Evolutionary conservation across 2,329 filamentous ascomycete genomes (phyloP).

Genomic region (Paecilomyces niveus): DNA sequence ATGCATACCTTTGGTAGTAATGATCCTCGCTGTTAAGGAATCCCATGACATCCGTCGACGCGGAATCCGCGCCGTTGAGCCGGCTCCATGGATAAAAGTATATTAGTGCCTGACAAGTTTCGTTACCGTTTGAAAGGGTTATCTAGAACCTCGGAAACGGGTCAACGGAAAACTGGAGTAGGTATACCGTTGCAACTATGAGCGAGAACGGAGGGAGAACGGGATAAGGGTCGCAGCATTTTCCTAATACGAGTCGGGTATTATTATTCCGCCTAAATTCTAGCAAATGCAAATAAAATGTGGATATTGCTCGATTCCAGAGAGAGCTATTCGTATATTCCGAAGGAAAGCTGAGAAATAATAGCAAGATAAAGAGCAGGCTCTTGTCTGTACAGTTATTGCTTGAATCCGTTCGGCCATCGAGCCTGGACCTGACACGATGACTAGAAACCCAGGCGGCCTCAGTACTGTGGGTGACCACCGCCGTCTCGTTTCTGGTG

Average conservation of each 20-base stretch:
- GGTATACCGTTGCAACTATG: background rate
- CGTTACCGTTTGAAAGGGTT: background rate
- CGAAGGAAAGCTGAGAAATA: background rate
- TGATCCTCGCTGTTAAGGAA: background rate
- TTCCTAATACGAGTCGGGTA: background rate
- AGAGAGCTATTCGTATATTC: background rate
- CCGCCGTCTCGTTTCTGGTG: background rate
- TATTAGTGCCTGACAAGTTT: background rate
- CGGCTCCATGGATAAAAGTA: background rate
- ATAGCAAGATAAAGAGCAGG: background rate
- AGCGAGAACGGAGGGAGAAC: background rate
- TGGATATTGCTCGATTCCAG: background rate
- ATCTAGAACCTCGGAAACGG: background rate
- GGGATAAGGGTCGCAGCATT: background rate
- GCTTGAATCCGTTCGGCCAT: background rate
- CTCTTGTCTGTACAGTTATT: background rate
- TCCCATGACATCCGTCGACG: background rate
- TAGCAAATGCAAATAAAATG: background rate
- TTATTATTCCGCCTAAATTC: background rate
- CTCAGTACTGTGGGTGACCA: background rate
- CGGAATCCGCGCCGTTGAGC: background rate
- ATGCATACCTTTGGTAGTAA: background rate
- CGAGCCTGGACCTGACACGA: background rate
- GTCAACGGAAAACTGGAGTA: background rate
- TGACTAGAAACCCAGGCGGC: background rate